A percentile compares a stretch with the other conserved stretches of the same genome.
phyloP scores from a whole-genome alignment of 805 yeast genomes.

The Wickerhamiella australiensis region DNA sequence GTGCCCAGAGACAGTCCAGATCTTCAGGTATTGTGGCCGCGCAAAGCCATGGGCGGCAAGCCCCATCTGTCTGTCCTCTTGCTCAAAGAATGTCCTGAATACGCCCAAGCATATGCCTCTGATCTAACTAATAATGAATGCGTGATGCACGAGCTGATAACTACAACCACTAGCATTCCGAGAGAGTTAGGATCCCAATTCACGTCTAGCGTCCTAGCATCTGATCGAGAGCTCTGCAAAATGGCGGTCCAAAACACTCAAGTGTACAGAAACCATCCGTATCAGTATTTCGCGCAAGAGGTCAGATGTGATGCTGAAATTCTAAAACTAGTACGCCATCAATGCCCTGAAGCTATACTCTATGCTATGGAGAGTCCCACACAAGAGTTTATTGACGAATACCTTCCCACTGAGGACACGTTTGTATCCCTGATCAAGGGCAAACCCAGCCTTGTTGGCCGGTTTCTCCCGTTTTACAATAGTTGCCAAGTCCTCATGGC shows the following conservation, averaged over 20 bases:
- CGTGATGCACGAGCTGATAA: background rate
- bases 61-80: background rate
- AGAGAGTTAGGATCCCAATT: background rate
- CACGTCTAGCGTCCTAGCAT: background rate
- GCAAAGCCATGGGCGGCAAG: no score
- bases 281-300: background rate
- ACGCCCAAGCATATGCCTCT: background rate
- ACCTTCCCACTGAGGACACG: background rate
- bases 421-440: background rate
- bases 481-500: background rate
- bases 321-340: background rate
- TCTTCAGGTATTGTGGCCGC: no score
- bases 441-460: background rate
- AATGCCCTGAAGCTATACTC: background rate
- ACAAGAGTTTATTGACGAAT: background rate
- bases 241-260: background rate
- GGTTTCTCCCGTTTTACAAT: background rate
- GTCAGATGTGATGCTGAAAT: background rate
- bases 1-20: no score
- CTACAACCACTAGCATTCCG: background rate
- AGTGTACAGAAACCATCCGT: background rate
- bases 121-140: background rate
- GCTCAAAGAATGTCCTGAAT: background rate
- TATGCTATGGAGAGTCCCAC: background rate
- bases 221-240: background rate